These are phyloP conservation scores for Gymnopilus junonius DNA, from an alignment of 768 basidiomycete species.

Conservation along the genomic window DNA sequence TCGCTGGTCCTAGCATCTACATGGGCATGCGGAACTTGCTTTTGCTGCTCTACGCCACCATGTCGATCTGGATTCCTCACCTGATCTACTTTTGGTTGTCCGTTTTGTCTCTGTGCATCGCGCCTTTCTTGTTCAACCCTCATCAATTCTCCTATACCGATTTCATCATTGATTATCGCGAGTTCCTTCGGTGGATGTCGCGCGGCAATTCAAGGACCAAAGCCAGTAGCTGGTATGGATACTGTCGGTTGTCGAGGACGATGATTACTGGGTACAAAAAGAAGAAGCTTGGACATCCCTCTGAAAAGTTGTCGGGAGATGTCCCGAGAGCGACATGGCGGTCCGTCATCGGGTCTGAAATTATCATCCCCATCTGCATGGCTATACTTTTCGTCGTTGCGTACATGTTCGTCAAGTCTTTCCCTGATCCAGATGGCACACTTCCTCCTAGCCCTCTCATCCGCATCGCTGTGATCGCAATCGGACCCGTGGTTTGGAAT, in stretches of 20 bases:
- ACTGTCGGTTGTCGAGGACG: constrained; percentile 95
- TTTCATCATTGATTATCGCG: constrained; percentile 98
- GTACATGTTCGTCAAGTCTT: constrained; percentile 94
- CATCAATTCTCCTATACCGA: constrained; percentile 98
- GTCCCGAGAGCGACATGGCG: constrained; percentile 91
- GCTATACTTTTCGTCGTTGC: constrained; percentile 81
- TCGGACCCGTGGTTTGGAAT: constrained; percentile 97
- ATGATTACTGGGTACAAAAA: constrained; percentile 99
- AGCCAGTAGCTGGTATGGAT: constrained; percentile 99
- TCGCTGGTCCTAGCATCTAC: constrained; percentile 99
- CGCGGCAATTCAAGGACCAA: constrained; percentile 96
- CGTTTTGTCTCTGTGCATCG: constrained; percentile 91
- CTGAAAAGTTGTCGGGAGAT: constrained; percentile 95
- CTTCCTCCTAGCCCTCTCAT: constrained; percentile 83
- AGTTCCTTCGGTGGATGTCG: constrained; percentile 99
- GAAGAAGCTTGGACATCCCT: constrained; percentile 97
- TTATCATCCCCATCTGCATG: constrained; percentile 78
- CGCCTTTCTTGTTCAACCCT: constrained; percentile 99
- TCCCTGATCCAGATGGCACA: constrained; percentile 68
- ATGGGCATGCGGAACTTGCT: constrained; percentile 95
- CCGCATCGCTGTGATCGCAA: constrained; percentile 84
- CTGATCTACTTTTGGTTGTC: constrained; percentile 99
- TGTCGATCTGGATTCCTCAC: constrained; percentile 92
- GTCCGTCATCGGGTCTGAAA: constrained; percentile 82
- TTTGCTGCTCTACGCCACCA: constrained; percentile 86